Conservation (phyloP, 169 alveolate genomes). For the Plasmodium malariae region DNA sequence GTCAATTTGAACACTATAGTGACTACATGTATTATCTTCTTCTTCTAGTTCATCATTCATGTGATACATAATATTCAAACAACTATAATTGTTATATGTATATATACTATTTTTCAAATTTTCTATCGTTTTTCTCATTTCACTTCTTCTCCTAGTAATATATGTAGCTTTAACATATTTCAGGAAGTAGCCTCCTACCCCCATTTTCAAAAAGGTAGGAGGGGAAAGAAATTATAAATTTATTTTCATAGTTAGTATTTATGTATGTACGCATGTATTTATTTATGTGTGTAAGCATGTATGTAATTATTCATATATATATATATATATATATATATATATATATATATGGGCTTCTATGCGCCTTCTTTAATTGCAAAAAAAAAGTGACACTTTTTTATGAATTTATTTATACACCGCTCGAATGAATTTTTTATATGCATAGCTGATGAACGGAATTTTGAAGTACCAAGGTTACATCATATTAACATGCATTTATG, state of each 20-base stretch:
- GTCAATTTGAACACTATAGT: constrained; percentile 39
- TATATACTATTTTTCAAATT: constrained; percentile 65
- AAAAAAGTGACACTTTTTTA: too few species aligned
- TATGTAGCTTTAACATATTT: constrained; percentile 54
- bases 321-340: too few species aligned
- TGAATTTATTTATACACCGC: too few species aligned
- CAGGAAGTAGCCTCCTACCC: constrained; percentile 44
- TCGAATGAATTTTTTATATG: too few species aligned
- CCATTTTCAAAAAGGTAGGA: constrained; percentile 26
- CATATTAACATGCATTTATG: too few species aligned
- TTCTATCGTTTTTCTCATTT: constrained; percentile 65
- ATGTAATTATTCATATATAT: too few species aligned
- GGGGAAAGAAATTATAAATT: too few species aligned
- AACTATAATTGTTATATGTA: constrained; percentile 53
- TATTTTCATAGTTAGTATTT: not conserved
- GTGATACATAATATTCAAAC: constrained; percentile 46
- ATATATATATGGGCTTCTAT: too few species aligned
- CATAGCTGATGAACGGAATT: too few species aligned
- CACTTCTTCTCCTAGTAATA: constrained; percentile 61
- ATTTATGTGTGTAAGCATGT: too few species aligned
- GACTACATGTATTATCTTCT: not conserved
- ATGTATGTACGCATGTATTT: not conserved
- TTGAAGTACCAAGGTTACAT: too few species aligned
- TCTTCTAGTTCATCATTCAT: constrained; percentile 40
- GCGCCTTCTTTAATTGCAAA: too few species aligned